Evolutionary conservation across 768 basidiomycete genomes (phyloP), one percentile per base, ranked within the genome.

Genomic region (Fibroporia radiculosa): DNA sequence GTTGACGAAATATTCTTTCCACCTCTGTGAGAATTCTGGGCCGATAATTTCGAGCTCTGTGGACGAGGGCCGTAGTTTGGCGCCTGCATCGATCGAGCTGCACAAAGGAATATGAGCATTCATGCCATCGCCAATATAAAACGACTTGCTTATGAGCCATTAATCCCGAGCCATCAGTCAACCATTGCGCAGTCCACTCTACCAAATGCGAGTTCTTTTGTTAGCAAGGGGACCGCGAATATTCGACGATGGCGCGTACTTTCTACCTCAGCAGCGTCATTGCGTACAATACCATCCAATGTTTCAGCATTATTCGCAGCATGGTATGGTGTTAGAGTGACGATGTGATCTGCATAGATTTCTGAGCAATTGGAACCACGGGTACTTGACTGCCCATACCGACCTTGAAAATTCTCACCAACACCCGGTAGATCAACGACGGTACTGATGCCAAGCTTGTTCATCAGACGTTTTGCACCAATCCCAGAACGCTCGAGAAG

Each of bases 401-500:
- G 6, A 50, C 54, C 54, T 47, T 65, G 64, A 26, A 63, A 71
- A 43, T 68, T 65, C 48, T 68, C 65, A 8, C 73, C 73, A 1
- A 74, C 71, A 0, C 71, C 69, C 11, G 65, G 64, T 4, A 73
- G 53, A 37, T 74, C 62, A 1, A 70, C 60, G 4, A 65, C 16
- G 2, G 60, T 56, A 10, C 54, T 14, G 25, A 75, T 51, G 0
- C 60, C 61, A 3, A 55, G 52, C n/a, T 55, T 34, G 25, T 56
- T 48, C 0, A 75, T 60, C 1, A 68, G 24, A 0, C 48, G 56
- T 40, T 52, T 52, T 4, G 59, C 49, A 0, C 73, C 73, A 3
- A 75, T 66, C 0, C 73, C 73, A 3, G 70, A 78, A 2, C 79
- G 66, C 53, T 82, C 75, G 11, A 84, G 67, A 14, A 84, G 67